Percentiles rank a stretch among this genome's conserved stretches.
These are phyloP conservation scores for Carex parvula DNA, from an alignment of 176 grass and related monocot species.

Conservation along the genomic window DNA sequence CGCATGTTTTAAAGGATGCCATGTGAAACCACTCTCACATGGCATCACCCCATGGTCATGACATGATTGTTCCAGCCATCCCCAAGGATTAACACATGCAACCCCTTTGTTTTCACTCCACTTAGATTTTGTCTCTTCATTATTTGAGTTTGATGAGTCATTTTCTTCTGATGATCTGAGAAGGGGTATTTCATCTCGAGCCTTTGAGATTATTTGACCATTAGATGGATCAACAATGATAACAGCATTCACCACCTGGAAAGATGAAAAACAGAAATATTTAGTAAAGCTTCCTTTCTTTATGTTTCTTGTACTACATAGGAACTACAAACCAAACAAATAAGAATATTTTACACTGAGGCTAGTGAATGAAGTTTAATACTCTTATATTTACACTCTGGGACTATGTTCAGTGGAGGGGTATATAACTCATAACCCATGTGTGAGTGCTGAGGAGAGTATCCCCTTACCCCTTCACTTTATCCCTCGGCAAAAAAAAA, in stretches of 20 bases:
- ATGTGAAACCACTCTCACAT: conserved; percentile 33
- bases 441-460: not conserved
- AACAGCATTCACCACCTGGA: conserved; percentile 68
- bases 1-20: conserved; percentile 89
- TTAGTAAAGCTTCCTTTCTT: not conserved
- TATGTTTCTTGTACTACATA: not conserved
- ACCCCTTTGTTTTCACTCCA: conserved; percentile 33
- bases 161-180: conserved; percentile 24
- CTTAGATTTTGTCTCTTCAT: conserved; percentile 21
- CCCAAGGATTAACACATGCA: conserved; percentile 74
- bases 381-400: not conserved
- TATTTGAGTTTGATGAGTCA: not conserved
- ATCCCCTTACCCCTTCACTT: not conserved
- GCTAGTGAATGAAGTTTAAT: not conserved
- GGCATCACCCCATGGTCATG: conserved; percentile 24
- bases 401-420: not conserved
- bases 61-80: conserved; percentile 44
- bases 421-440: not conserved
- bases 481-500: not conserved
- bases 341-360: not conserved
- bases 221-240: conserved; percentile 75
- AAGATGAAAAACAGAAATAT: conserved; percentile 6
- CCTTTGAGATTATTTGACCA: conserved; percentile 61
- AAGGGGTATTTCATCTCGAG: conserved; percentile 41
- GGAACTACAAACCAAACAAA: not conserved